Base-by-base conservation (phyloP, 805 yeast species). In the Candida qinlingensis region DNA sequence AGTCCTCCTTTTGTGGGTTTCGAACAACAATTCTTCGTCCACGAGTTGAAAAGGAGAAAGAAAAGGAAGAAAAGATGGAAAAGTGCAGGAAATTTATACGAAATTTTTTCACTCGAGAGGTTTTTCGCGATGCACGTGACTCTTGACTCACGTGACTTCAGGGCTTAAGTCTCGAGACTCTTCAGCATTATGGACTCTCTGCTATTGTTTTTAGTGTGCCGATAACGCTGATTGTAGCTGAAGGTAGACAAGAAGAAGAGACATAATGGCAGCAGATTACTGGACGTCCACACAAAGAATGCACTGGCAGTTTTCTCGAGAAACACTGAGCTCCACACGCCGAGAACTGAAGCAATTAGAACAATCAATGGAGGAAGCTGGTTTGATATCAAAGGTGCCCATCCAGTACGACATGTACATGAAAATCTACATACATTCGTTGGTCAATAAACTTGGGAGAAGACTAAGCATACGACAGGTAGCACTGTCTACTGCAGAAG, bases 401-500 rank as follows among this genome's bases (percentile, higher is more conserved):
- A 47, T 67, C 37, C 71, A 68, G 45, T 71, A 70, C 48, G 73
- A 69, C 47, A 58, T 62, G 57, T 88, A 83, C 59, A 74, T 85
- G 76, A 68, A 94, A 46, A 87, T 92, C 26, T 92, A 80, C 63
- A 72, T 94, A 46, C 96, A 90, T 63, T 81, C 81, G 46, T 67
- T 87, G 51, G 74, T 89, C 34, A 81, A 83, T 58, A 81, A 83
- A 57, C 70, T 92, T 9, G 97, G 97, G 0, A 73, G 95, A 54
- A 72, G 92, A 39, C 70, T 94, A 47, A 81, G 80, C 49, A 73
- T 88, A 13, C 70, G 98, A 39, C 97, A 92, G 63, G 73, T 89
- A 30, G 92, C 94, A 0, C 64, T 92, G 19, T 85, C 96, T 2
- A 87, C 97, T 0, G 96, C 97, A 0, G 96, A 91, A 58, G 80